Conservation (phyloP, 176 grass and related monocot genomes). For the Zoysia japonica region DNA sequence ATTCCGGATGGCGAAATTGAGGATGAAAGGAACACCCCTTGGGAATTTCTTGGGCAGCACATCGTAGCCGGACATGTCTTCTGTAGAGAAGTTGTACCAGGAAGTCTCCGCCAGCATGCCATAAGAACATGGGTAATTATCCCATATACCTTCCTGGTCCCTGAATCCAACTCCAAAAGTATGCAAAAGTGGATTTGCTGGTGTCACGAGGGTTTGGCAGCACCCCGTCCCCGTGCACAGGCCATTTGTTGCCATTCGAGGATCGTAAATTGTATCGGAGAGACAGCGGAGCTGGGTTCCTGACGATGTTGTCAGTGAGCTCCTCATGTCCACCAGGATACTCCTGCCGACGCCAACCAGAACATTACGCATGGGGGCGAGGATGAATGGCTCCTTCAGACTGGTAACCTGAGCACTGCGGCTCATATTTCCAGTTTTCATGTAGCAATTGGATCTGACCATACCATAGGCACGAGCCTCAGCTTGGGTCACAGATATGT, state of each 20-base stretch:
- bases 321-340: too few species aligned
- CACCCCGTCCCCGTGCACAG: not conserved
- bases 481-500: not conserved
- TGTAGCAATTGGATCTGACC: not conserved
- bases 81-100: slow-evolving; percentile 1
- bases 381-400: not conserved
- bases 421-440: too few species aligned
- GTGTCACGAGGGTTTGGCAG: not conserved
- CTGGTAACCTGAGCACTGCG: not conserved
- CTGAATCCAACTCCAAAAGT: not conserved
- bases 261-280: not conserved
- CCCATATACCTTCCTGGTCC: too few species aligned
- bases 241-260: not conserved
- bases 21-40: slow-evolving; percentile 1
- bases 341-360: not conserved
- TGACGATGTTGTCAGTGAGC: not conserved
- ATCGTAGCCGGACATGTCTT: not conserved
- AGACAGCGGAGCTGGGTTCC: not conserved
- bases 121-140: not conserved
- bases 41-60: not conserved
- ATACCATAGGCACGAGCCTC: not conserved
- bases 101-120: slow-evolving; percentile 4
- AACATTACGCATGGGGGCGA: not conserved
- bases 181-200: too few species aligned
- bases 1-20: slow-evolving; percentile 17